phyloP scores from a whole-genome alignment of 2,329 filamentous ascomycete genomes.

The Aureobasidium lini region DNA sequence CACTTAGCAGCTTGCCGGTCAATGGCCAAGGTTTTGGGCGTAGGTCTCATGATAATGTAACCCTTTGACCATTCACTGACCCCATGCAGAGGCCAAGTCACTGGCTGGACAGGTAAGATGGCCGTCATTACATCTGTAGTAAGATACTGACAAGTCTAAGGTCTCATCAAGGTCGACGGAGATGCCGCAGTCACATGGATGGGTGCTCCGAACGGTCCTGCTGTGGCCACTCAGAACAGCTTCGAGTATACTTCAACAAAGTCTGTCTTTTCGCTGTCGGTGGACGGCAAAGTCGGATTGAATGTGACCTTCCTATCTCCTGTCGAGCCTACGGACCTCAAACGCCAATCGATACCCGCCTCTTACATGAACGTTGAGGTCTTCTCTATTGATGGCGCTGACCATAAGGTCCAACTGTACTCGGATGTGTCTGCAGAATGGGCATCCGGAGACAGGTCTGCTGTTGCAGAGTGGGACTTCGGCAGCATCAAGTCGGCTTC shows the following conservation, averaged over 20 bases:
- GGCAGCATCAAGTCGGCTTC: slow-evolving; percentile 21
- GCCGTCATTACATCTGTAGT: no score
- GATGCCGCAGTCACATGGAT: slow-evolving; percentile 59
- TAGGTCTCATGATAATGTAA: slow-evolving; percentile 29
- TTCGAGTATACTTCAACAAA: slow-evolving; percentile 66
- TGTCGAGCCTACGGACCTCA: slow-evolving; percentile 58
- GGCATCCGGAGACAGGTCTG: slow-evolving; percentile 54
- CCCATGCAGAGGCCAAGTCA: slow-evolving; percentile 11
- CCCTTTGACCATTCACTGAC: not conserved
- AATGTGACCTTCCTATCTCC: slow-evolving; percentile 65
- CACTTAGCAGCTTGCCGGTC: slow-evolving; percentile 45
- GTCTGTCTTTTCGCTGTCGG: slow-evolving; percentile 62
- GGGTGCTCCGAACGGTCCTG: slow-evolving; percentile 45
- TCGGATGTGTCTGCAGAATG: slow-evolving; percentile 68
- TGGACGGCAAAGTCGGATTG: slow-evolving; percentile 54
- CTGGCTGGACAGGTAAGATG: slow-evolving; percentile 18
- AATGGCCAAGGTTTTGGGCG: slow-evolving; percentile 65
- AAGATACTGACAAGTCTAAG: slow-evolving; percentile 20
- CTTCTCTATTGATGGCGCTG: slow-evolving; percentile 51
- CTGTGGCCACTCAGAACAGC: slow-evolving; percentile 51
- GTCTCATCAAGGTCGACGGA: slow-evolving; percentile 59
- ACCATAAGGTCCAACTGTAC: slow-evolving; percentile 63
- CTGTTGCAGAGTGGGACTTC: slow-evolving; percentile 57
- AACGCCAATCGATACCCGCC: slow-evolving; percentile 60
- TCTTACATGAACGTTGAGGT: slow-evolving; percentile 63